Conservation (phyloP, 331 rosid genomes). For the Cydonia oblonga region DNA sequence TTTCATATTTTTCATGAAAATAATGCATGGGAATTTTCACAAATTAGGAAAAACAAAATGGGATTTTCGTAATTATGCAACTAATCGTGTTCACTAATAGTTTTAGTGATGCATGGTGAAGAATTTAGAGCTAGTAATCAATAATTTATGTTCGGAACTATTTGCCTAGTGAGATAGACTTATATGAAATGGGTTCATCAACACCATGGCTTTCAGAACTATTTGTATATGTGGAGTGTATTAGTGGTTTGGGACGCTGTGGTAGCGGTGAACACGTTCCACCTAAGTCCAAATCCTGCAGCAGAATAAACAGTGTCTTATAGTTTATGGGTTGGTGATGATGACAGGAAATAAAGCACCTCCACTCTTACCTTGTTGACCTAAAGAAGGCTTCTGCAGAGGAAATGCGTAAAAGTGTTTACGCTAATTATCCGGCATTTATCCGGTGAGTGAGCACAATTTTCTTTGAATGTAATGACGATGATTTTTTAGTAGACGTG, state of each 20-base stretch:
- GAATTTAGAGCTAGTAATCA: not conserved
- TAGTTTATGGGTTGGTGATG: not conserved
- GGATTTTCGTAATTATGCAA: not conserved
- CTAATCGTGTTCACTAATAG: not conserved
- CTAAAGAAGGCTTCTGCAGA: slow-evolving; percentile 91
- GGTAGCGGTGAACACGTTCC: too few species aligned
- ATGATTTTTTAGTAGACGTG: not conserved
- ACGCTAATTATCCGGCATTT: slow-evolving; percentile 81
- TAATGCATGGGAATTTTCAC: not conserved
- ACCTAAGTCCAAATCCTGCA: too few species aligned
- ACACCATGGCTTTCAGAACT: too few species aligned
- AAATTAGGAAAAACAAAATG: not conserved
- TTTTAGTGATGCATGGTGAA: not conserved
- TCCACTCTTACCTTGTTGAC: slow-evolving; percentile 53
- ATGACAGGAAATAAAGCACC: slow-evolving; percentile 62
- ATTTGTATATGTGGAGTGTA: too few species aligned
- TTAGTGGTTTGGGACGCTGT: too few species aligned
- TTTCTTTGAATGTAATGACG: not conserved
- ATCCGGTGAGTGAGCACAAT: slow-evolving; percentile 48
- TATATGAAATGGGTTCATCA: too few species aligned
- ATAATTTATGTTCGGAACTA: too few species aligned
- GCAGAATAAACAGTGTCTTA: not conserved
- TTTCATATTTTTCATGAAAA: not conserved
- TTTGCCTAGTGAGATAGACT: too few species aligned
- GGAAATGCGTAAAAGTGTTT: slow-evolving; percentile 93